These are phyloP conservation scores for Petrea volubilis DNA, from an alignment of 257 asterid species.

Conservation along the genomic window DNA sequence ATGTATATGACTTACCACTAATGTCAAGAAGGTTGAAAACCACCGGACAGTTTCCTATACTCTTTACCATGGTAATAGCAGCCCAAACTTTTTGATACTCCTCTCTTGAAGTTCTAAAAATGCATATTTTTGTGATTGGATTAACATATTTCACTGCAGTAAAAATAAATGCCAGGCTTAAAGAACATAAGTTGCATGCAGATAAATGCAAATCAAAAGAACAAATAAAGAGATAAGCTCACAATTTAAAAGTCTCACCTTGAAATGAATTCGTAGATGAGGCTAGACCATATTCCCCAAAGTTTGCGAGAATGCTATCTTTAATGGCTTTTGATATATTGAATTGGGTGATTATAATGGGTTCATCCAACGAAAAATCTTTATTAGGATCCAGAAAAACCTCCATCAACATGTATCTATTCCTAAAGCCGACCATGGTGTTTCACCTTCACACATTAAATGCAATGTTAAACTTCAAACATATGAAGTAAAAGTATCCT, in stretches of 20 bases:
- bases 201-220: neutral
- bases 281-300: slow-evolving; percentile 94
- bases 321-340: slow-evolving; percentile 64
- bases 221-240: neutral
- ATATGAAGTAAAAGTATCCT: neutral
- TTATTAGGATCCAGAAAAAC: slow-evolving; percentile 81
- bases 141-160: slow-evolving; percentile 84
- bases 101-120: slow-evolving; percentile 73
- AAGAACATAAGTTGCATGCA: neutral
- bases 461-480: slow-evolving; percentile 2
- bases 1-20: slow-evolving; percentile 56
- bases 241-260: slow-evolving; percentile 44
- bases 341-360: slow-evolving; percentile 67
- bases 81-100: slow-evolving; percentile 79
- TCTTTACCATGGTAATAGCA: slow-evolving; percentile 72
- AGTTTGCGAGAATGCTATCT: slow-evolving; percentile 72
- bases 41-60: slow-evolving; percentile 74
- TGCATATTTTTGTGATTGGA: slow-evolving; percentile 78
- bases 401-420: slow-evolving; percentile 86
- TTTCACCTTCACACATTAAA: slow-evolving; percentile 28
- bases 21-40: slow-evolving; percentile 78
- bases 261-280: slow-evolving; percentile 65
- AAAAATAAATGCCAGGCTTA: neutral
- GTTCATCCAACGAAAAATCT: slow-evolving; percentile 54
- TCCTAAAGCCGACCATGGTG: slow-evolving; percentile 87